Conservation (phyloP, 257 asterid genomes). For the Salvia hispanica region DNA sequence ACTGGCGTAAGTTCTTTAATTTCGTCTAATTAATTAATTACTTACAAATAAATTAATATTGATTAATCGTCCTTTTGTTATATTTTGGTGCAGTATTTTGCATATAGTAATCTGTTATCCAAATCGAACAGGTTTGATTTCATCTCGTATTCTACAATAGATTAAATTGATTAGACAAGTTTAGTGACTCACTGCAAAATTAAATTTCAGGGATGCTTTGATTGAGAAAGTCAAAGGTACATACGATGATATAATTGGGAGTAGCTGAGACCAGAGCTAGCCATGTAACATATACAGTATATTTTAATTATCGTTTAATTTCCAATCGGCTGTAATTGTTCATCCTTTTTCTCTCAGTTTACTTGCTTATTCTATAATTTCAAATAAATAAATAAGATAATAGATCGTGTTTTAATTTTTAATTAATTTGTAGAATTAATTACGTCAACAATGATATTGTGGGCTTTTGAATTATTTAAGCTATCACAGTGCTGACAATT, state of each 20-base stretch:
- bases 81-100: slow-evolving; percentile 70
- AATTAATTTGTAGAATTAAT: too few relatives aligned
- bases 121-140: slow-evolving; percentile 58
- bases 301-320: too few relatives aligned
- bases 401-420: too few relatives aligned
- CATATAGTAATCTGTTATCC: slow-evolving; percentile 64
- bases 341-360: too few relatives aligned
- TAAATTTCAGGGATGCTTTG: slow-evolving; percentile 70
- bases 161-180: background rate
- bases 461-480: too few relatives aligned
- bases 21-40: background rate
- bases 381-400: too few relatives aligned
- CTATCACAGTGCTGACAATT: too few relatives aligned
- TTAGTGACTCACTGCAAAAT: background rate
- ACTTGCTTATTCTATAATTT: too few relatives aligned
- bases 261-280: slow-evolving; percentile 40
- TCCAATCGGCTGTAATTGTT: too few relatives aligned
- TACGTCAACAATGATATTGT: too few relatives aligned
- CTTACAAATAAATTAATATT: background rate
- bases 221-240: slow-evolving; percentile 57
- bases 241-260: slow-evolving; percentile 65
- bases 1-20: slow-evolving; percentile 60
- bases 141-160: background rate
- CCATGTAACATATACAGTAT: too few relatives aligned
- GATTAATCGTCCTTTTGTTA: slow-evolving; percentile 4